phyloP scores from a whole-genome alignment of 2,329 filamentous ascomycete genomes.

The Sphaerulina musiva region DNA sequence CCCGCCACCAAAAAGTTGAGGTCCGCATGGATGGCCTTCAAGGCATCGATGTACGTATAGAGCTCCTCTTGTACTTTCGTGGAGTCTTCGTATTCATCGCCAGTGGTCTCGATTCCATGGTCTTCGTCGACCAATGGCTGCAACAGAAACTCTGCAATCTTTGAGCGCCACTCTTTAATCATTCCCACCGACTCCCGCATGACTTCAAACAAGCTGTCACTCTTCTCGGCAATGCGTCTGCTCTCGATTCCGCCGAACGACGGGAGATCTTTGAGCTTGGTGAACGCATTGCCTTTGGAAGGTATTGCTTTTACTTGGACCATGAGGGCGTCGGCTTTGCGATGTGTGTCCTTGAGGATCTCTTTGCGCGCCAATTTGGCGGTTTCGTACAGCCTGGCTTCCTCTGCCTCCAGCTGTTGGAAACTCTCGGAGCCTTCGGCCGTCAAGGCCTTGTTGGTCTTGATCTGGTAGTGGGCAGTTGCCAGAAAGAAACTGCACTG shows the following conservation, averaged over 20 bases:
- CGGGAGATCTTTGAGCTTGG: constrained; percentile 47
- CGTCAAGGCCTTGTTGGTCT: constrained; percentile 60
- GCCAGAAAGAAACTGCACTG: constrained; percentile 77
- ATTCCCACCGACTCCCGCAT: constrained; percentile 67
- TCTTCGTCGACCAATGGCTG: constrained; percentile 79
- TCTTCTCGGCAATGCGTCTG: constrained; percentile 56
- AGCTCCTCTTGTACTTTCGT: constrained; percentile 83
- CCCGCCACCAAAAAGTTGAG: constrained; percentile 71
- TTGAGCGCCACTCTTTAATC: constrained; percentile 67
- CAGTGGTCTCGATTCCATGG: constrained; percentile 64
- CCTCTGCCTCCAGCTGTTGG: constrained; percentile 58
- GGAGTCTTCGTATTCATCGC: constrained; percentile 84
- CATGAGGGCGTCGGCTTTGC: constrained; percentile 61
- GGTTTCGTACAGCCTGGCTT: constrained; percentile 65
- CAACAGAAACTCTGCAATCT: constrained; percentile 64
- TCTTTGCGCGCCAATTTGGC: constrained; percentile 74
- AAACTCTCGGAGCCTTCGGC: constrained; percentile 62
- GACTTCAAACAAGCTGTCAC: constrained; percentile 58
- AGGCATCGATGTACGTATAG: constrained; percentile 73
- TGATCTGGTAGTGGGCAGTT: constrained; percentile 78
- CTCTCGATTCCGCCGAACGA: constrained; percentile 66
- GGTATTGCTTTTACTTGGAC: constrained; percentile 44
- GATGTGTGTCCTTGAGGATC: constrained; percentile 56
- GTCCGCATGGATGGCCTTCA: constrained; percentile 71
- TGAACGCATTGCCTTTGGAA: constrained; percentile 48